Evolutionary conservation across 2,329 filamentous ascomycete species (phyloP).

Genomic region (Aspergillus nomiae): DNA sequence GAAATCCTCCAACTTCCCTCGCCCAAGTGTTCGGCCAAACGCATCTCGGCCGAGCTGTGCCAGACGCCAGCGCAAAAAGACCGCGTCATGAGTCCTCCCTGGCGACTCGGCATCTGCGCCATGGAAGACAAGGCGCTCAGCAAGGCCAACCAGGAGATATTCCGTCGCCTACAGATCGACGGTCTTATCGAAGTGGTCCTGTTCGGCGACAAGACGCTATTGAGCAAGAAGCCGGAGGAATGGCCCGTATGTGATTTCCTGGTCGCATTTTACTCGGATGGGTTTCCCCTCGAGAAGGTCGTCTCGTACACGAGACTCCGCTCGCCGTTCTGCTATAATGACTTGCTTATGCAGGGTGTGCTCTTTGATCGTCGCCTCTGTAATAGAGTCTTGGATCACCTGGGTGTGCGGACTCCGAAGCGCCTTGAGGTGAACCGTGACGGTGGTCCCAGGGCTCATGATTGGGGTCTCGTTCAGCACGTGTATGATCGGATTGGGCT

Average conservation of each 20-base stretch:
- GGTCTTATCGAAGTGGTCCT: conserved; percentile 84
- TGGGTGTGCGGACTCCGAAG: conserved; percentile 80
- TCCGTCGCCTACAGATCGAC: conserved; percentile 77
- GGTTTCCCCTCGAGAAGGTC: conserved; percentile 89
- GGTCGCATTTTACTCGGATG: conserved; percentile 93
- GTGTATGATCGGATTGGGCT: neutral
- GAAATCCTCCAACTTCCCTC: neutral
- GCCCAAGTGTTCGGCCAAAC: neutral
- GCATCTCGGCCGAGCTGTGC: no score
- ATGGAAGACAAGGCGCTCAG: conserved; percentile 88
- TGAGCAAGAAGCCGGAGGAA: conserved; percentile 88
- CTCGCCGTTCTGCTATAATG: conserved; percentile 92
- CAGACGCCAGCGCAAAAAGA: neutral
- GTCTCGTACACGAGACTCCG: conserved; percentile 86
- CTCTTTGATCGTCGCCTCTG: conserved; percentile 90
- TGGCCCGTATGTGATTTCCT: conserved; percentile 91
- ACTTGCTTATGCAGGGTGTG: conserved; percentile 89
- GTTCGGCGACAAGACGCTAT: conserved; percentile 92
- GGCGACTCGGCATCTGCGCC: conserved; percentile 81
- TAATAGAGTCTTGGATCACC: conserved; percentile 76
- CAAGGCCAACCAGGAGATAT: conserved; percentile 87
- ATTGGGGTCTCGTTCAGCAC: neutral
- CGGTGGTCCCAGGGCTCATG: conserved; percentile 72
- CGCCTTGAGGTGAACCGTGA: conserved; percentile 85
- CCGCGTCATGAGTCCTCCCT: neutral